Percentiles rank a stretch among this genome's conserved stretches.
phyloP scores from a whole-genome alignment of 805 yeast genomes.

The Barnettozyma siamensis region DNA sequence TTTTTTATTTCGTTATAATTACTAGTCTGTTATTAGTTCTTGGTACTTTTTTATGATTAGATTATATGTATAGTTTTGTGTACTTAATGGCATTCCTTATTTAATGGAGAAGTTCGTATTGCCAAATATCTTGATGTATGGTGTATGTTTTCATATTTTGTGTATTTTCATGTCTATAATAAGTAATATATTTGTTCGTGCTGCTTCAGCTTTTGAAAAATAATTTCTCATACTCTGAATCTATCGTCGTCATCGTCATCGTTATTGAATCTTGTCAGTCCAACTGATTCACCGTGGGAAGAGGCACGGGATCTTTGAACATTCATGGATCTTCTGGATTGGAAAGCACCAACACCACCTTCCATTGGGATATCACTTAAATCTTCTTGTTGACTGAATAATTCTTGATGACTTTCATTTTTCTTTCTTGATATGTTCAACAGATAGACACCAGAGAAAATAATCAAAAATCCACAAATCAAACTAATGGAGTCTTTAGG shows the following conservation, averaged over 20 bases:
- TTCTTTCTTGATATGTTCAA: slow-evolving; percentile 71
- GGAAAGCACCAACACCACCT: slow-evolving; percentile 72
- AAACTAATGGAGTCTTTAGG: slow-evolving; percentile 76
- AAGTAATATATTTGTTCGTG: background rate
- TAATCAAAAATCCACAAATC: slow-evolving; percentile 78
- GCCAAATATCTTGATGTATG: too few relatives aligned
- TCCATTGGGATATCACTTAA: slow-evolving; percentile 75
- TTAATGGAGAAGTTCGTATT: slow-evolving; percentile 1
- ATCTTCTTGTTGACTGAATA: slow-evolving; percentile 44
- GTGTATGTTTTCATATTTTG: too few relatives aligned
- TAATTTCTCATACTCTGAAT: slow-evolving; percentile 18
- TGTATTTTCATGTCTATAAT: background rate
- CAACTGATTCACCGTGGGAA: slow-evolving; percentile 38
- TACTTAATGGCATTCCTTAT: slow-evolving; percentile 1
- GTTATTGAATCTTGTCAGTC: slow-evolving; percentile 56
- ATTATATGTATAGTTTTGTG: slow-evolving; percentile 2
- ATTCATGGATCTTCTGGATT: slow-evolving; percentile 74
- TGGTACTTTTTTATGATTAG: slow-evolving; percentile 2
- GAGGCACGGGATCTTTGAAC: slow-evolving; percentile 36
- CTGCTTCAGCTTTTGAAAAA: too few relatives aligned
- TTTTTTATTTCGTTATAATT: slow-evolving; percentile 6
- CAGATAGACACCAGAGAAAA: slow-evolving; percentile 81
- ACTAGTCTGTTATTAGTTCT: slow-evolving; percentile 3
- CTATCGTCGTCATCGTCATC: slow-evolving; percentile 31
- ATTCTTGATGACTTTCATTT: slow-evolving; percentile 35